Base-by-base conservation (phyloP, 2,329 filamentous ascomycete species). In the Alternaria sp. region DNA sequence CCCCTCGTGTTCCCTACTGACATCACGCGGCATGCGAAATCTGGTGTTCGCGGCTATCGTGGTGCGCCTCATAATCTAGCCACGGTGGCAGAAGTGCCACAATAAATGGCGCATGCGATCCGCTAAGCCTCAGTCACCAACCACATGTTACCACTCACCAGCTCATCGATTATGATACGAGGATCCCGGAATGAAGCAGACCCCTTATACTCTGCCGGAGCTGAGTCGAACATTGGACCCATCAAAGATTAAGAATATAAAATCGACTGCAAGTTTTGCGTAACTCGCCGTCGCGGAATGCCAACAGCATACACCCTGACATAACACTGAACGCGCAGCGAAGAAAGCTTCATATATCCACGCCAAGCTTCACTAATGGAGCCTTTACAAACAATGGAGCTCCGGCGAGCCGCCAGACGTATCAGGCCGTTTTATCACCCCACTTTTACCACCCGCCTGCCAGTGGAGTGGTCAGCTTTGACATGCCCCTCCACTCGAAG, bases 351-450 rank as follows among this genome's bases (percentile, higher is more conserved):
- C 46, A 52, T 43, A 70, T 59, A 60, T 69, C 64, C 66, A 36
- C 51, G 71, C 70, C 70, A 75, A 75, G 71, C 53, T 30, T 60
- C 62, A 63, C 62, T 69, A 68, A 63, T 51, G 51, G 55, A 58
- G 54, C 60, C 10, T 44, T 63, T 59, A 60, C 66, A 61, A 59
- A 50, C 57, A 30, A 58, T 63, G 62, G 64, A 66, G 59, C 51
- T 60, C 61, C 50, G 65, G 40, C 67, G 72, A 73, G 58, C 66
- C 69, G 68, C 60, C 64, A 66, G 57, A 64, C 63, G 67, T 62
- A 65, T 63, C 65, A 64, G 38, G 60, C 63, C 66, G 69, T 25
- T 66, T 59, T 34, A 43, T 38, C 40, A 41, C 63, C 64, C 72
- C 73, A 69, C 71, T 73, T 75, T 70, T 72, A 59, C 59, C 51